Base-by-base conservation (phyloP, 176 grass and related monocot genomes). In the Carex parvula region DNA sequence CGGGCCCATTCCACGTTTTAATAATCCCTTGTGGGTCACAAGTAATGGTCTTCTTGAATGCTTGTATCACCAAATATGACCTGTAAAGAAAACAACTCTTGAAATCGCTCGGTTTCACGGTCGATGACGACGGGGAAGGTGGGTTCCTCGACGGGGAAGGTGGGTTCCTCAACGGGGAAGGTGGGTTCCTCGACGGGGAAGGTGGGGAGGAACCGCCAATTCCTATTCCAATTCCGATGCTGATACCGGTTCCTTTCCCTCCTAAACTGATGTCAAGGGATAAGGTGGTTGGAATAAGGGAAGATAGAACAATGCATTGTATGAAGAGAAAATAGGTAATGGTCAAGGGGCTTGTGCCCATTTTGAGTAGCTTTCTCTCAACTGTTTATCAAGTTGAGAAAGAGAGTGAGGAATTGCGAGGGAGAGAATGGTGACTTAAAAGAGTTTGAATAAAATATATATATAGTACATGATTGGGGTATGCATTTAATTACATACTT, bases 51-150 rank as follows among this genome's bases (percentile, higher is more conserved):
- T 6, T 35, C 86, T 18, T 85, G 88, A 95, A 98, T 10, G 7
- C 21, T 79, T 90, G 91, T 76, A 98, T 98, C 59, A 95, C 96
- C 0, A 67, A 2, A 84, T 98, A 98, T 78, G 92, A 93, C 0
- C 1, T 57, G 89, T 91, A 91, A 68, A 93, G 85, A 46, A 84
- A 84, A 13, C 76, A 69, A 85, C 92, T 95, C 86, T 77, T 60
- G 91, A 98, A 98, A 70, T 93, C 91, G 83, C 71, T 77, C 12
- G 83, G 77, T 84, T 41, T 54, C 9, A 79, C 89, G 20, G 6
- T 24, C 7, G 60, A 67, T 0, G 14, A 30, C 1, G 79, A 79
- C 32, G 69, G n/a, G 14, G 88, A 26, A 29, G 29, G 14, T 20
- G 26, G 26, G 26, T 26, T 26, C 26, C 26, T 26, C 1, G 79